Percentiles rank a stretch among this genome's conserved stretches.
phyloP scores from a whole-genome alignment of 257 asterid genomes.

The Oldenlandia corymbosa region DNA sequence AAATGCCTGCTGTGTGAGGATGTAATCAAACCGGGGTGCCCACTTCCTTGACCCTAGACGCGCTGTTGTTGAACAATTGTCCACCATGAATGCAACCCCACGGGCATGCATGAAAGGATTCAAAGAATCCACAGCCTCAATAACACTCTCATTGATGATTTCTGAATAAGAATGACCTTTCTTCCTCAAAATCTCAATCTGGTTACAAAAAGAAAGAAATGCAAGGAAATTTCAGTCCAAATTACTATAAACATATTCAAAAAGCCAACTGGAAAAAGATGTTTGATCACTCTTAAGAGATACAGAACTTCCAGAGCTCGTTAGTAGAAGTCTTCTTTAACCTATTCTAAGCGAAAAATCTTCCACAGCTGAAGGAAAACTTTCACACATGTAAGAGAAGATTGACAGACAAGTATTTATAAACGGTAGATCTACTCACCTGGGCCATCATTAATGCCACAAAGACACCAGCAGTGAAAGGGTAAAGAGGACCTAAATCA shows the following conservation, averaged over 20 bases:
- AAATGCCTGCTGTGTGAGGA: conserved; percentile 86
- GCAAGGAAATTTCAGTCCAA: neutral
- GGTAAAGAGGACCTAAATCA: conserved; percentile 80
- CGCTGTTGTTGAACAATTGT: conserved; percentile 94
- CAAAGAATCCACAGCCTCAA: conserved; percentile 86
- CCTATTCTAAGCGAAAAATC: too few relatives aligned
- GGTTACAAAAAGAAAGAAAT: conserved; percentile 1
- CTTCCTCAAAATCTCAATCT: conserved; percentile 92
- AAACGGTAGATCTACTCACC: too few relatives aligned
- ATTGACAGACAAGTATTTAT: neutral
- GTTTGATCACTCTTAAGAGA: too few relatives aligned
- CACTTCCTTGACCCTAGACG: conserved; percentile 90
- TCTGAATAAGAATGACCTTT: conserved; percentile 95
- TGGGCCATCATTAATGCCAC: conserved; percentile 63
- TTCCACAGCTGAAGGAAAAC: neutral
- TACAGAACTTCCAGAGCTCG: too few relatives aligned
- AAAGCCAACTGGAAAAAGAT: neutral
- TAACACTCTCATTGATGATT: conserved; percentile 85
- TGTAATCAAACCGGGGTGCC: conserved; percentile 90
- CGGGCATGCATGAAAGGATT: conserved; percentile 98
- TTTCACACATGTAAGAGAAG: neutral
- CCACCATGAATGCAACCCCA: conserved; percentile 98
- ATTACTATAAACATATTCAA: neutral
- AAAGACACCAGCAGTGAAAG: conserved; percentile 93
- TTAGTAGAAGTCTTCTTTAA: too few relatives aligned